phyloP scores from a whole-genome alignment of 345 rosid species.

The Ailanthus altissimus region DNA sequence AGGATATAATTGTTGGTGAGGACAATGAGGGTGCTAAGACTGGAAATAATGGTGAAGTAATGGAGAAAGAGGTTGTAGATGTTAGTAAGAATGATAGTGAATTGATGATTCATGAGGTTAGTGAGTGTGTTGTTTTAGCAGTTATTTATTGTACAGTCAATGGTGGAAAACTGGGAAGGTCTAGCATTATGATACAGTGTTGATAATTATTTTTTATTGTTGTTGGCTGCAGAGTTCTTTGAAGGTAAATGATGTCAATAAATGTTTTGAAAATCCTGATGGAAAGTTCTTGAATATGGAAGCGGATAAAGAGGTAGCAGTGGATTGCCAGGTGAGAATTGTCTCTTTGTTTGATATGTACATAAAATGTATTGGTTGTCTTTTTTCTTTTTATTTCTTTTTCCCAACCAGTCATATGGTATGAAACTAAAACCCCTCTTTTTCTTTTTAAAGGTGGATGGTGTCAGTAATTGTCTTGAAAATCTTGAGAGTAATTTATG shows the following conservation, averaged over 20 bases:
- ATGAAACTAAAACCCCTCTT: neutral
- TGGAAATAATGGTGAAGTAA: conserved; percentile 16
- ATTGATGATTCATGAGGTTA: conserved; percentile 20
- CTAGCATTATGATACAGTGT: neutral
- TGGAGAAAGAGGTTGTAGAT: conserved; percentile 14
- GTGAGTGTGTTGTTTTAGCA: conserved; percentile 6
- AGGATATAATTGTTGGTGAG: conserved; percentile 8
- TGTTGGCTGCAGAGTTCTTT: conserved; percentile 23
- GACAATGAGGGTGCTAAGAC: conserved; percentile 12
- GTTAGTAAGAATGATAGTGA: conserved; percentile 8
- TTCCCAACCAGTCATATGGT: neutral
- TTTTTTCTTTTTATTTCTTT: neutral
- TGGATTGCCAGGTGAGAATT: conserved; percentile 17
- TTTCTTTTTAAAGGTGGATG: neutral
- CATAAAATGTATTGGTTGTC: neutral
- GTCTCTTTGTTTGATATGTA: neutral
- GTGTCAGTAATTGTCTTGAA: conserved; percentile 7
- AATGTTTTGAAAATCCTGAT: conserved; percentile 7
- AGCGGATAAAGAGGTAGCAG: conserved; percentile 3
- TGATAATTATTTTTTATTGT: neutral
- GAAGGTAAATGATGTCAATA: conserved; percentile 14
- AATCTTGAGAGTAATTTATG: neutral
- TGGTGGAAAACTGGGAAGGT: neutral
- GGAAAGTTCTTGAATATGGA: neutral
- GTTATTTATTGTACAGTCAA: neutral